phyloP scores from a whole-genome alignment of 768 basidiomycete genomes.

The Naganishia kalamii region DNA sequence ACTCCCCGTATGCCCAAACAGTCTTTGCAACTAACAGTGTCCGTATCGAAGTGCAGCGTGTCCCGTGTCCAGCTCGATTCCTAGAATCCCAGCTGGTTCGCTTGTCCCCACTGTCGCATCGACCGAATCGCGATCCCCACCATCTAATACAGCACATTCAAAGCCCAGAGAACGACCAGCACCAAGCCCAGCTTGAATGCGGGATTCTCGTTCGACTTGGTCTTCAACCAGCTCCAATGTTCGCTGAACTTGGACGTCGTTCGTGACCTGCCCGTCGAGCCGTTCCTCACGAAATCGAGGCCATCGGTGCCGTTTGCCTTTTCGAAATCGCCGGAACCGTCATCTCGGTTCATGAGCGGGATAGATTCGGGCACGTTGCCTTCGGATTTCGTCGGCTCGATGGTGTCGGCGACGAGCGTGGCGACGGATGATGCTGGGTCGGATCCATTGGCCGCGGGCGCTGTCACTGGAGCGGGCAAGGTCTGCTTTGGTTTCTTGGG shows the following conservation, averaged over 20 bases:
- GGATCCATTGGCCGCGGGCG: neutral
- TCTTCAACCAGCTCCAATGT: conserved; percentile 18
- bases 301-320: neutral
- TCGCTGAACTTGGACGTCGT: conserved; percentile 34
- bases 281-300: conserved; percentile 20
- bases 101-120: too few relatives aligned
- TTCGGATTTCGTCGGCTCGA: conserved; percentile 30
- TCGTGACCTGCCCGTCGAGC: conserved; percentile 25
- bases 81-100: too few relatives aligned
- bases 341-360: conserved; percentile 38
- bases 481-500: conserved; percentile 29
- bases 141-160: conserved; percentile 55
- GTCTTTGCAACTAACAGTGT: neutral
- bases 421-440: conserved; percentile 36
- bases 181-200: conserved; percentile 50
- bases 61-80: too few relatives aligned
- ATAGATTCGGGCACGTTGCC: conserved; percentile 44
- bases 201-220: conserved; percentile 49
- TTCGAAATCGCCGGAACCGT: conserved; percentile 10
- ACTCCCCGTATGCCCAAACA: neutral
- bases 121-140: neutral
- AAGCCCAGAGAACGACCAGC: conserved; percentile 57
- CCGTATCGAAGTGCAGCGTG: neutral
- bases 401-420: conserved; percentile 45
- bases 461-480: conserved; percentile 11